A percentile compares a stretch with the other conserved stretches of the same genome.
phyloP scores from a whole-genome alignment of 495 filamentous ascomycete genomes.

The Chaetomium cochliodes region DNA sequence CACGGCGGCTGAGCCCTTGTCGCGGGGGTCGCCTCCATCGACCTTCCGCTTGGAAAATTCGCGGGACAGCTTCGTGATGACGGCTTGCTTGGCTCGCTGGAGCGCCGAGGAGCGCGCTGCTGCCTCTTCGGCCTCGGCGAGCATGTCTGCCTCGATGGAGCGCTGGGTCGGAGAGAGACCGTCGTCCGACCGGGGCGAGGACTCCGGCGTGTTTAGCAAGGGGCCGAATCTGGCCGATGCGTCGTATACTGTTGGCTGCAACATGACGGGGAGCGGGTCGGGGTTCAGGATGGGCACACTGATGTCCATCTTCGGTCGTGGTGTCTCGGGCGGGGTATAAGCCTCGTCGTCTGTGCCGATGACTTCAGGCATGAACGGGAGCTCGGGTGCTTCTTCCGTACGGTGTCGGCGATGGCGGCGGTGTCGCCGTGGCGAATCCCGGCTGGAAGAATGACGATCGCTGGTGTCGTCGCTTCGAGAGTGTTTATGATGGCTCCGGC shows the following conservation, averaged over 20 bases:
- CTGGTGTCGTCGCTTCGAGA: slow-evolving; percentile 35
- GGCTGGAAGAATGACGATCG: slow-evolving; percentile 15
- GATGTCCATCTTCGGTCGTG: slow-evolving; percentile 37
- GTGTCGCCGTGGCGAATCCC: slow-evolving; percentile 24
- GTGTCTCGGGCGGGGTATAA: slow-evolving; percentile 40
- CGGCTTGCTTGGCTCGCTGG: slow-evolving; percentile 45
- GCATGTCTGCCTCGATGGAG: slow-evolving; percentile 41
- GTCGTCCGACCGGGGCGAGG: slow-evolving; percentile 20
- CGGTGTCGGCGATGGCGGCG: slow-evolving; percentile 35
- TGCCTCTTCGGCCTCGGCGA: slow-evolving; percentile 43
- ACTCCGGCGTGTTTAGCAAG: slow-evolving; percentile 14
- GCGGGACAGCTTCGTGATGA: slow-evolving; percentile 45
- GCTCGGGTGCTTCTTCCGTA: slow-evolving; percentile 31
- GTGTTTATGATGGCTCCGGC: slow-evolving; percentile 37
- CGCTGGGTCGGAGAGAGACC: slow-evolving; percentile 47
- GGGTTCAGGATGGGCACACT: slow-evolving; percentile 50
- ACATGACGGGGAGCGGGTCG: slow-evolving; percentile 43
- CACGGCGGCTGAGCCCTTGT: slow-evolving; percentile 34
- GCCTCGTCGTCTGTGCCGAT: slow-evolving; percentile 43
- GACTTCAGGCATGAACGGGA: slow-evolving; percentile 38
- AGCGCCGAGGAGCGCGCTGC: slow-evolving; percentile 45
- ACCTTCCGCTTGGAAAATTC: slow-evolving; percentile 38
- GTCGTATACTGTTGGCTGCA: slow-evolving; percentile 49
- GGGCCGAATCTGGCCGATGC: slow-evolving; percentile 40
- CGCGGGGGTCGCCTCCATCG: slow-evolving; percentile 3